Percentiles rank a stretch among this genome's conserved stretches.
These are phyloP conservation scores for Penicillium sp. DNA, from an alignment of 2,329 filamentous ascomycete genomes.

Conservation along the genomic window DNA sequence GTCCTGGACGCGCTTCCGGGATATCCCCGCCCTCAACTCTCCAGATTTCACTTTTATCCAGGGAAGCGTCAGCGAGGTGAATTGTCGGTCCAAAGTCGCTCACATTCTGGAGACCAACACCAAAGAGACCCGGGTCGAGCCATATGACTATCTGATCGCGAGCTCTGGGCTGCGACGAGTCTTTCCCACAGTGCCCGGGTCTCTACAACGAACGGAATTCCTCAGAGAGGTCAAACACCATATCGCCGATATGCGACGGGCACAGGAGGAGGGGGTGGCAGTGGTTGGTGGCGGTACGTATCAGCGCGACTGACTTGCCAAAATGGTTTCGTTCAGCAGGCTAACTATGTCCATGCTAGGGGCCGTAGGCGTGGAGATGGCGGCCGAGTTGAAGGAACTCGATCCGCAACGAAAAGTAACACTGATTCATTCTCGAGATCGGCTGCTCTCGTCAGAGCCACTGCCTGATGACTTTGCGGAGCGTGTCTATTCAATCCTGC, in stretches of 20 bases:
- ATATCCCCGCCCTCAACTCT: conserved; percentile 64
- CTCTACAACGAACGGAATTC: conserved; percentile 39
- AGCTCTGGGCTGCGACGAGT: conserved; percentile 66
- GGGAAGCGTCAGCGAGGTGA: conserved; percentile 60
- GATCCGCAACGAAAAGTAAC: conserved; percentile 66
- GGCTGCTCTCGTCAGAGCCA: conserved; percentile 69
- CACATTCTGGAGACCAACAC: conserved; percentile 53
- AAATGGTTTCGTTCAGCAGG: neutral
- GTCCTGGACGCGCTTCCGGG: conserved; percentile 67
- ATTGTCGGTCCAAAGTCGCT: conserved; percentile 59
- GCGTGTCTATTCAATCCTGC: conserved; percentile 56
- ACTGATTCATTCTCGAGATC: conserved; percentile 68
- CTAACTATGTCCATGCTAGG: conserved; percentile 41
- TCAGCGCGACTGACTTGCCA: too few relatives aligned
- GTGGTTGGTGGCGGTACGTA: conserved; percentile 66
- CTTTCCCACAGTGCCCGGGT: conserved; percentile 71
- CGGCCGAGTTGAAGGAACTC: conserved; percentile 69
- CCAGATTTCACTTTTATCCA: conserved; percentile 63
- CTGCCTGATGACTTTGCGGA: conserved; percentile 66
- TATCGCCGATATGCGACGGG: conserved; percentile 44
- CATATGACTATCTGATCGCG: conserved; percentile 73
- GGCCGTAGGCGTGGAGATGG: conserved; percentile 79
- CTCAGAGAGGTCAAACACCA: conserved; percentile 26
- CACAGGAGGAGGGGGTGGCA: conserved; percentile 52
- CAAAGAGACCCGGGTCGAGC: conserved; percentile 37